Evolutionary conservation across 441 rosid genomes (phyloP).

Genomic region (Bocquillonia castaneifolia): DNA sequence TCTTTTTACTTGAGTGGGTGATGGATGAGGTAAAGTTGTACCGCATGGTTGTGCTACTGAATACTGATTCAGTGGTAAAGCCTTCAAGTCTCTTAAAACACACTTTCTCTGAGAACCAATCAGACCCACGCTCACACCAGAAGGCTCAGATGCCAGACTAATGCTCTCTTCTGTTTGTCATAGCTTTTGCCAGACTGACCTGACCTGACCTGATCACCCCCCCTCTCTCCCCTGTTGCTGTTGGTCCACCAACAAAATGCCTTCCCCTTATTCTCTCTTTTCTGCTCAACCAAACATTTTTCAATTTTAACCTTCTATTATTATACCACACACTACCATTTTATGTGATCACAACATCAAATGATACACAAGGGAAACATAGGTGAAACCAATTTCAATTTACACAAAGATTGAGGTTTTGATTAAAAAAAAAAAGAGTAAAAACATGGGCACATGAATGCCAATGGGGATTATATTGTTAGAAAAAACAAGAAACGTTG

Average conservation of each 20-base stretch:
- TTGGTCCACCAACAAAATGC: constrained; percentile 7
- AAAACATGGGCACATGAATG: no score
- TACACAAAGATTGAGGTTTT: no score
- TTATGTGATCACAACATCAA: no score
- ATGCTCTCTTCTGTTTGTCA: constrained; percentile 18
- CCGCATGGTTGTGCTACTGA: constrained; percentile 15
- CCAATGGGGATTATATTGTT: no score
- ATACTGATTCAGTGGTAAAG: constrained; percentile 16
- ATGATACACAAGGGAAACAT: no score
- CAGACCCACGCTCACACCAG: constrained; percentile 25
- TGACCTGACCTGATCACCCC: neutral
- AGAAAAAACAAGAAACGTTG: neutral
- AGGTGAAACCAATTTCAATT: no score
- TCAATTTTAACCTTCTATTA: neutral
- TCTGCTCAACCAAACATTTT: neutral
- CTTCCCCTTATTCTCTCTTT: neutral
- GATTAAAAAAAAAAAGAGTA: no score
- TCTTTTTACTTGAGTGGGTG: neutral
- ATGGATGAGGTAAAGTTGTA: constrained; percentile 10
- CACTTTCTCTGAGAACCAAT: constrained; percentile 2
- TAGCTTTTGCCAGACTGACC: constrained; percentile 14
- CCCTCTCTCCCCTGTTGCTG: neutral
- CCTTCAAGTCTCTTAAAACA: constrained; percentile 16
- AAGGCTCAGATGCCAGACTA: constrained; percentile 23
- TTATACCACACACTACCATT: no score